Base-by-base conservation (phyloP, 805 yeast species). In the Pichia manshurica region DNA sequence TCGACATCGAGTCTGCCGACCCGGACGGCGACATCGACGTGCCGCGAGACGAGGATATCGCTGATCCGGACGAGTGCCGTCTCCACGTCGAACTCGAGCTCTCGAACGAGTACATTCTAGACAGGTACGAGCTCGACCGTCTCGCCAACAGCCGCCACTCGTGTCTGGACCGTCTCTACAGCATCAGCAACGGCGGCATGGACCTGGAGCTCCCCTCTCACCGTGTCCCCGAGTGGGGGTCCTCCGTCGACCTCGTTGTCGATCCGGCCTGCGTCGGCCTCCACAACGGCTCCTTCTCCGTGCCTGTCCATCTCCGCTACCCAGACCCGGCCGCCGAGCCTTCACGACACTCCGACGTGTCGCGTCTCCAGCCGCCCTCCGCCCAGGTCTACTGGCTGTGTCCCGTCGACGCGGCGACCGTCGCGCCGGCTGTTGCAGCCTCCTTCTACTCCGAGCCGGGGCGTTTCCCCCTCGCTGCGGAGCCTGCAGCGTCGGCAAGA, bases 131-230 rank as follows among this genome's bases (percentile, higher is more conserved):
- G 45, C 44, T 62, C 15, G 48, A 39, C 13, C 33, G 51, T 33
- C 34, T 40, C 2, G 34, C 45, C 17, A 44, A 41, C 1, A 38
- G 39, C 22, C 17, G n/a, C 4, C 21, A 44, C 1, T 17, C 33
- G 3, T 52, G 44, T 17, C 47, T 54, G 25, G 21, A 42, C 12
- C 28, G 50, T 3, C 25, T 58, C 3, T 46, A 51, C 3, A 39
- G 55, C 4, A 32, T 47, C 3, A 56, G 53, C 35, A 53, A 60
- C 21, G 55, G 52, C 2, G 48, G 49, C 2, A 53, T 59, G 47
- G 63, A 66, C 53, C 48, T 66, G 38, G 70, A 66, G 44, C 42
- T 61, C 29, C 70, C 70, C 2, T 50, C 47, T 8, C 65, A 65
- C 45, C 53, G 53, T 36, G 49, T 61, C 2, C 41, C 50, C 7